Evolutionary conservation across 192 early-diverging fungal genomes (phyloP), one percentile per base, ranked within the genome.

Genomic region (Mortierella alpina): DNA sequence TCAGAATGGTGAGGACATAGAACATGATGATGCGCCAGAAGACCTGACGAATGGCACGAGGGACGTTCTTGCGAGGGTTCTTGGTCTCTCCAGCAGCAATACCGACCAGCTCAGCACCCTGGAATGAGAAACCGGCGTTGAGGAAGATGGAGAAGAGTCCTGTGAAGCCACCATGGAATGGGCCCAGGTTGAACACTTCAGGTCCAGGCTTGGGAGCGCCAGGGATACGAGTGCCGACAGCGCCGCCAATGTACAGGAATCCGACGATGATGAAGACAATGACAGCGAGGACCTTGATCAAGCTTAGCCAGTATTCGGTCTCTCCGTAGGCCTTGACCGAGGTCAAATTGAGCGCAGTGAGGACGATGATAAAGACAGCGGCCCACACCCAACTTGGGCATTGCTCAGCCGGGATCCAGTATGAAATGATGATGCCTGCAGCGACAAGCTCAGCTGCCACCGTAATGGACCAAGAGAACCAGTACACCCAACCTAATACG

Each of bases 51-150:
- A 94, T 92, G 18, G 91, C 93, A 8, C 88, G 83, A 20, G 92
- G 93, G 7, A 94, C 90, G 31, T 91, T 90, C 69, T 91, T 91
- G 49, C 88, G 87, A 41, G 96, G 96, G 84, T 97, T 96, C 47
- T 86, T 91, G 57, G 92, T 90, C 84, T 97, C 96, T 74, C 95
- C 96, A 17, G 94, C 95, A 31, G 95, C 92, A 54, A 97, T 90
- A 55, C 95, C 96, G 15, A 97, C 92, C 54, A 96, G 87, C 75
- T 97, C 96, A 0, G 95, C 94, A 59, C 96, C 96, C 66, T 93
- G 91, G 87, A 93, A 93, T 41, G 94, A 92, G 77, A 94, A 95
- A 42, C 91, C 93, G 13, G 95, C 94, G 31, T 90, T 90, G 56
- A 91, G 84, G 56, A 95, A 91, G 42, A 88, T 86, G 78, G 86